Percentiles rank a stretch among this genome's conserved stretches.
Evolutionary conservation across 768 basidiomycete genomes (phyloP).

Genomic region (Pisolithus marmoratus): DNA sequence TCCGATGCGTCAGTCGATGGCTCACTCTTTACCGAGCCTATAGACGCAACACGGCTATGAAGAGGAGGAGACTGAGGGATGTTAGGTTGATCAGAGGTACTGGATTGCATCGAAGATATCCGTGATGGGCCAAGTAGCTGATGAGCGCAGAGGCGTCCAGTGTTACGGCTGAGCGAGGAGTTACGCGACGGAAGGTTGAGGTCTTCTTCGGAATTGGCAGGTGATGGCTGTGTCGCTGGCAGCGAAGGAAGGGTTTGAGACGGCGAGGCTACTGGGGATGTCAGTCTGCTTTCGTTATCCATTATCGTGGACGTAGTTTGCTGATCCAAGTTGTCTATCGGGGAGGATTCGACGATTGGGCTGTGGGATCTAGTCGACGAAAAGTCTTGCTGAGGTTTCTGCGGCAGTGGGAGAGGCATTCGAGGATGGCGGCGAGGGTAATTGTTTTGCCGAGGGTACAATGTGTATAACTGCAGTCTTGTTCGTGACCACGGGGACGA

Average conservation of each 20-base stretch:
- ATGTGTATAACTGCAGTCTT: constrained; percentile 8
- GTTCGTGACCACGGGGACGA: constrained; percentile 4
- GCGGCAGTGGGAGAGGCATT: constrained; percentile 1
- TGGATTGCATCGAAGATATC: constrained; percentile 13
- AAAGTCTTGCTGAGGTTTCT: background rate
- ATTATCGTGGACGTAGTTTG: constrained; percentile 7
- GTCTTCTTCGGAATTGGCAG: constrained; percentile 23
- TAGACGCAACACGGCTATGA: constrained; percentile 28
- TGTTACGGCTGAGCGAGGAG: constrained; percentile 25
- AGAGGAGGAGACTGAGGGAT: constrained; percentile 23
- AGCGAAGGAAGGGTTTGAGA: constrained; percentile 8
- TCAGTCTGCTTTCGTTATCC: constrained; percentile 3
- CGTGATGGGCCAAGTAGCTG: constrained; percentile 31
- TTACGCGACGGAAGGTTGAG: constrained; percentile 51
- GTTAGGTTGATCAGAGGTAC: constrained; percentile 15
- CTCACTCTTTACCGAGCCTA: constrained; percentile 17
- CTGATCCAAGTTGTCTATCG: background rate
- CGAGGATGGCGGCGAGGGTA: constrained; percentile 5
- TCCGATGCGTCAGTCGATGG: constrained; percentile 1
- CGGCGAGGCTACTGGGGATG: constrained; percentile 5
- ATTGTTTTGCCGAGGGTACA: background rate
- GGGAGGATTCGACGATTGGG: background rate
- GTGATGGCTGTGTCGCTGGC: constrained; percentile 3
- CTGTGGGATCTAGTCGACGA: background rate
- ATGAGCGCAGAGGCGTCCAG: constrained; percentile 23